Conservation (phyloP, 768 basidiomycete species). For the Mycena galopus region DNA sequence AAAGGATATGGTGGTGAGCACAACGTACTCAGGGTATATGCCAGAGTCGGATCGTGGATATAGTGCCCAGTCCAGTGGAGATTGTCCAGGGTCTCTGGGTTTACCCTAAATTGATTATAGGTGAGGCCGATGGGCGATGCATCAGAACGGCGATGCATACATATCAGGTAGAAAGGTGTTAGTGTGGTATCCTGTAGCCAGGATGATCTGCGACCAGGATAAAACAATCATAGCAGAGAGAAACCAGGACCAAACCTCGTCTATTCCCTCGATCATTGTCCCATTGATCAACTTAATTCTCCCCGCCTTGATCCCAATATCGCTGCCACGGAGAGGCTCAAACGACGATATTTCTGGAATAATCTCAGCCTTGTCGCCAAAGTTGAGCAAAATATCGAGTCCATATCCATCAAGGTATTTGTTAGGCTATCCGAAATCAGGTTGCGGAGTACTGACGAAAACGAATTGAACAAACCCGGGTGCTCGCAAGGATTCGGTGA, state of each 20-base stretch:
- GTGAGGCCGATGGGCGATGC: neutral
- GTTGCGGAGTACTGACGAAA: neutral
- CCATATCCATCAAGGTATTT: constrained; percentile 25
- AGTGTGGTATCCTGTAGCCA: constrained; percentile 48
- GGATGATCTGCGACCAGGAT: constrained; percentile 29
- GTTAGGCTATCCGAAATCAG: constrained; percentile 32
- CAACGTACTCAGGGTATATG: constrained; percentile 38
- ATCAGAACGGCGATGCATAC: neutral
- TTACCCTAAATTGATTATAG: constrained; percentile 9
- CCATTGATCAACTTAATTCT: constrained; percentile 39
- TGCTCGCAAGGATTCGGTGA: constrained; percentile 27
- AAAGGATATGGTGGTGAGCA: neutral
- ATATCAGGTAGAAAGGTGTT: constrained; percentile 43
- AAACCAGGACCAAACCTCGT: constrained; percentile 28
- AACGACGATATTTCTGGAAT: constrained; percentile 46
- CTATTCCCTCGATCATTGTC: constrained; percentile 46
- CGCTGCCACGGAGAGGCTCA: constrained; percentile 26
- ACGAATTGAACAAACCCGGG: constrained; percentile 27
- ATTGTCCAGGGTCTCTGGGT: constrained; percentile 9
- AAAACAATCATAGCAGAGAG: neutral
- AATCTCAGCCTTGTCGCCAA: constrained; percentile 43
- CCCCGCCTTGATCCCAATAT: constrained; percentile 37
- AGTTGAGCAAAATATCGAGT: constrained; percentile 35
- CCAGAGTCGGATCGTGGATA: constrained; percentile 50
- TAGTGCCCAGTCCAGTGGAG: no score